phyloP scores from a whole-genome alignment of 257 asterid species.

The Ilex asprella region DNA sequence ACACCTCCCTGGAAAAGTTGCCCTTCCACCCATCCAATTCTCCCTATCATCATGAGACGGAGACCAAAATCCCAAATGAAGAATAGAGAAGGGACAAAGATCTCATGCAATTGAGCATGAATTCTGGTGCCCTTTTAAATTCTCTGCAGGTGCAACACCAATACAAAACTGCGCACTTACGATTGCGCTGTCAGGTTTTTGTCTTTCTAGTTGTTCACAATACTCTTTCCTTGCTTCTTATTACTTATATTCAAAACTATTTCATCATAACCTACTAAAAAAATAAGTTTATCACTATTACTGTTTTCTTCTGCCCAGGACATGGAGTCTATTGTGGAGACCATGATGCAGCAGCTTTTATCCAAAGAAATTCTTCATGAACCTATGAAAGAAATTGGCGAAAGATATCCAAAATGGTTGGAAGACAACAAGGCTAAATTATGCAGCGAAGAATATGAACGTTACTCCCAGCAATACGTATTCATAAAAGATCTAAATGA shows the following conservation, averaged over 20 bases:
- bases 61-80: too few relatives aligned
- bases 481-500: constrained; percentile 60
- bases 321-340: constrained; percentile 90
- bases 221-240: too few relatives aligned
- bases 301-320: constrained; percentile 36
- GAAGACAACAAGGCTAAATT: constrained; percentile 63
- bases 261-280: too few relatives aligned
- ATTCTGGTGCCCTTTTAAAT: too few relatives aligned
- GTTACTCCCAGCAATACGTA: constrained; percentile 53
- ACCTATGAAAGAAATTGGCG: constrained; percentile 95
- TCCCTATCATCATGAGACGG: too few relatives aligned
- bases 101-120: too few relatives aligned
- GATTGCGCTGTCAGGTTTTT: neutral
- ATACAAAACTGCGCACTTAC: too few relatives aligned
- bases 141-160: too few relatives aligned
- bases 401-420: constrained; percentile 89
- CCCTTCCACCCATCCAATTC: too few relatives aligned
- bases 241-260: too few relatives aligned
- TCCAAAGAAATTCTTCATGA: constrained; percentile 92
- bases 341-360: constrained; percentile 96
- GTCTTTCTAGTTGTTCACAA: neutral
- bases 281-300: neutral
- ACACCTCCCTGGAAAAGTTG: too few relatives aligned
- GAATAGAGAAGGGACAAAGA: too few relatives aligned
- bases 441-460: constrained; percentile 53